Base-by-base conservation (phyloP, 257 asterid species). In the Solanum paucissectum region DNA sequence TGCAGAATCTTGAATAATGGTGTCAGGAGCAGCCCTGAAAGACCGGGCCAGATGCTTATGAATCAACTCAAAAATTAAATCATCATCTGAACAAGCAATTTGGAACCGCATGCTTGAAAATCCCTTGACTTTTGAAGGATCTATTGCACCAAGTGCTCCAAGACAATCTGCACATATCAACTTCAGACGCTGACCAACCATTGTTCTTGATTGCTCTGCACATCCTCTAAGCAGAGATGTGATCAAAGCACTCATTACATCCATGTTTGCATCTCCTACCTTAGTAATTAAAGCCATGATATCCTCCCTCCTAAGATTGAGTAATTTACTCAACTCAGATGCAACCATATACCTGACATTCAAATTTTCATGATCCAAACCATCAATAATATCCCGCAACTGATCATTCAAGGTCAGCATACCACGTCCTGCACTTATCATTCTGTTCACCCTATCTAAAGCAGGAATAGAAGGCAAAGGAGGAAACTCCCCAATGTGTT, bases 21-120 rank as follows among this genome's bases (percentile, higher is more conserved):
- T 95, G 88, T 97, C 97, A 42, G 98, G 95, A 87, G 99, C 99
- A 83, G 98, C 95, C 92, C 98, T 94, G 92, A 97, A 97, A 60
- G 98, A 98, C 92, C 99, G 94, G 60, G 98, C 97, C 58, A 97
- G 94, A 95, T 97, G 99, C 91, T 95, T 96, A 91, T 95, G 95
- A 83, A 95, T 95, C 93, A 97, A 91, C 93, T 97, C 99, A 75
- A 93, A 97, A 87, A 95, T 97, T 85, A 97, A 90, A 94, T 97
- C 99, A 91, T 97, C 99, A 88, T 95, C 99, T 64, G 98, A 95
- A 89, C 99, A 97, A 18, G 98, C 98, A 92, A 97, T 97, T 91
- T 97, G 94, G 86, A 97, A 97, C 46, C 98, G 95, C 37, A 88
- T 91, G 89, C 94, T 93, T 83, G 96, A 86, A 94, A 90, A 91